A percentile compares a stretch with the other conserved stretches of the same genome.
phyloP scores from a whole-genome alignment of 805 yeast genomes.

The Aciculoconidium aculeatum region DNA sequence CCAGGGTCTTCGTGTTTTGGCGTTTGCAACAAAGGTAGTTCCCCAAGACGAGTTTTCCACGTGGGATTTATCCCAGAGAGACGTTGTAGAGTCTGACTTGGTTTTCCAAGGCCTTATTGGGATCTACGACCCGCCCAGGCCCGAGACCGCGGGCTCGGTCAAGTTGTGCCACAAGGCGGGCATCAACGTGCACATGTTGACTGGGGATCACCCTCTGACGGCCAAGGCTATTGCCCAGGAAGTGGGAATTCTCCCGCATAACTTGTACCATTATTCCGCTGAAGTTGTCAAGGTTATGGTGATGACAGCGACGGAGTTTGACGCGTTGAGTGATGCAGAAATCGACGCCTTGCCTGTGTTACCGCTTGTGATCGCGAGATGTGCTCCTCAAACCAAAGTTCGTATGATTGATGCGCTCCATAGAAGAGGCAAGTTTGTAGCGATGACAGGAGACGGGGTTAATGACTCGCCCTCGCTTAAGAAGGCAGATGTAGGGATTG shows the following conservation, averaged over 20 bases:
- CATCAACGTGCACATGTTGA: slow-evolving; percentile 73
- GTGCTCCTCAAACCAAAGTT: slow-evolving; percentile 39
- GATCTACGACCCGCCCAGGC: slow-evolving; percentile 75
- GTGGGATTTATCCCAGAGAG: slow-evolving; percentile 23
- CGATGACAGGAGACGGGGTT: slow-evolving; percentile 61
- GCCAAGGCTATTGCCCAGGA: slow-evolving; percentile 77
- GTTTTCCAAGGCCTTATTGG: slow-evolving; percentile 66
- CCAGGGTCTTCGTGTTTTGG: slow-evolving; percentile 55
- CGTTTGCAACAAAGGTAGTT: slow-evolving; percentile 50
- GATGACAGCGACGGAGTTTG: slow-evolving; percentile 35
- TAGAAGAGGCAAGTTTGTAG: slow-evolving; percentile 30
- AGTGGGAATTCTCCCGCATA: slow-evolving; percentile 62
- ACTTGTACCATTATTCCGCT: slow-evolving; percentile 49
- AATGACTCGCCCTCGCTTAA: slow-evolving; percentile 76
- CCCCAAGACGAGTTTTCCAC: slow-evolving; percentile 7
- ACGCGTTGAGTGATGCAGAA: slow-evolving; percentile 24
- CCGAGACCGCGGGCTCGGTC: slow-evolving; percentile 62
- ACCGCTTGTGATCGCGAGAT: slow-evolving; percentile 36
- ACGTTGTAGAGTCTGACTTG: slow-evolving; percentile 45
- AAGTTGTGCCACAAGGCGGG: slow-evolving; percentile 68
- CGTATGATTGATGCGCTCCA: slow-evolving; percentile 37
- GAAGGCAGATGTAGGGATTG: slow-evolving; percentile 75
- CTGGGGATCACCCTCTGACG: slow-evolving; percentile 78
- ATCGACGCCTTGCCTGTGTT: slow-evolving; percentile 31
- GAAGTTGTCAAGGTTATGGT: slow-evolving; percentile 48